Evolutionary conservation across 495 filamentous ascomycete species (phyloP).

Genomic region (Neurospora sp.): DNA sequence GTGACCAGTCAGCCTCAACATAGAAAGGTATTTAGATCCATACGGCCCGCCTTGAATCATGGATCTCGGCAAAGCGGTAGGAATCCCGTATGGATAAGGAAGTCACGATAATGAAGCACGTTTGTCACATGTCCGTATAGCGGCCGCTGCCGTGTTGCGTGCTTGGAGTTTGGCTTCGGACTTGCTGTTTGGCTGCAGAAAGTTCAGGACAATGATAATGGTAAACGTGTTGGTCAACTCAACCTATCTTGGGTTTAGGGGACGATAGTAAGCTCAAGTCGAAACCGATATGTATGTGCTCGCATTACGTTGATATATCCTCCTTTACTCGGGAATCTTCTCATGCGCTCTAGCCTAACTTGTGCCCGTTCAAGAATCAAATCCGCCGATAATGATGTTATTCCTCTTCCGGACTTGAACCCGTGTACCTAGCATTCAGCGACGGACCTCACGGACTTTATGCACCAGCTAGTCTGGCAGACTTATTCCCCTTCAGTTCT

Average conservation of each 20-base stretch:
- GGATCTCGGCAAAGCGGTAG: neutral
- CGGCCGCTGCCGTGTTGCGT: neutral
- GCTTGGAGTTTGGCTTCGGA: too few species aligned
- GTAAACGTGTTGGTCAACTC: too few species aligned
- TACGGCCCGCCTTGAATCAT: neutral
- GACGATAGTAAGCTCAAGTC: too few species aligned
- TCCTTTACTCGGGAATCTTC: neutral
- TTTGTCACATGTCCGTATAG: neutral
- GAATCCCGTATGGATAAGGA: neutral
- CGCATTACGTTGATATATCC: neutral
- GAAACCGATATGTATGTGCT: neutral
- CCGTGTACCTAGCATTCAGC: neutral
- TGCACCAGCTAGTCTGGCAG: too few species aligned
- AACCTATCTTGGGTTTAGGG: too few species aligned
- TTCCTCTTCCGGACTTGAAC: neutral
- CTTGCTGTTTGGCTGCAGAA: too few species aligned
- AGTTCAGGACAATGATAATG: too few species aligned
- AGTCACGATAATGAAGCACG: neutral
- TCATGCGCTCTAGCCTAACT: neutral
- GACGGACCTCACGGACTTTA: too few species aligned
- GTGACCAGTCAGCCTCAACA: neutral
- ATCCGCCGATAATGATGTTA: neutral
- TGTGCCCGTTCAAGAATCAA: neutral
- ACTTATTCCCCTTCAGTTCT: too few species aligned
- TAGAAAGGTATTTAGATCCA: neutral